Conservation (phyloP, 139 green algal genomes). For the Coelastrella sp. region DNA sequence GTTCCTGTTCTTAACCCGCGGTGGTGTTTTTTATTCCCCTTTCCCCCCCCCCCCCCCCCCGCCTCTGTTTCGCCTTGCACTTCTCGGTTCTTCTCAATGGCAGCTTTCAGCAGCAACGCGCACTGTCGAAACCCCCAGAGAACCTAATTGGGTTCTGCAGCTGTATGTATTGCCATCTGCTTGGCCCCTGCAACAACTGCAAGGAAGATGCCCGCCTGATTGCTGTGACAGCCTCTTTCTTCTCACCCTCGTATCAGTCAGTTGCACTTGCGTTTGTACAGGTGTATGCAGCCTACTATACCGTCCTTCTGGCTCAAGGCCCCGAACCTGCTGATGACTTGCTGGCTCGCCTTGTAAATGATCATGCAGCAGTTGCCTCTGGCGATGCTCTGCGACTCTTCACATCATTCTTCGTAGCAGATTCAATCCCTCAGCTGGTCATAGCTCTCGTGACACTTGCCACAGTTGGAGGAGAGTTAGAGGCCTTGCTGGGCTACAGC, state of each 20-base stretch:
- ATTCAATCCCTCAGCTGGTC: not conserved
- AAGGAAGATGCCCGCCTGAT: too few relatives aligned
- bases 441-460: slow-evolving; percentile 14
- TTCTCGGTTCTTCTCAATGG: too few relatives aligned
- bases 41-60: too few relatives aligned
- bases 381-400: slow-evolving; percentile 45
- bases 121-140: too few relatives aligned
- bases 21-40: too few relatives aligned
- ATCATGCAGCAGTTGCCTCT: slow-evolving; percentile 29
- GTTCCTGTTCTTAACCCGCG: too few relatives aligned
- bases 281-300: slow-evolving; percentile 40
- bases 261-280: not conserved
- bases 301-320: not conserved
- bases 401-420: slow-evolving; percentile 36
- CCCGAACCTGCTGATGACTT: slow-evolving; percentile 27
- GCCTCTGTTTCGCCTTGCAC: too few relatives aligned
- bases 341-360: slow-evolving; percentile 18
- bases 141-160: too few relatives aligned
- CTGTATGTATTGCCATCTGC: too few relatives aligned
- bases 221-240: too few relatives aligned
- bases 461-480: slow-evolving; percentile 35
- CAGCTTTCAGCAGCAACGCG: too few relatives aligned
- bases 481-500: slow-evolving; percentile 36
- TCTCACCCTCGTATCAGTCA: not conserved
- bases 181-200: too few relatives aligned